phyloP scores from a whole-genome alignment of 139 green algal genomes.

The Chlamydomonas asymmetrica region DNA sequence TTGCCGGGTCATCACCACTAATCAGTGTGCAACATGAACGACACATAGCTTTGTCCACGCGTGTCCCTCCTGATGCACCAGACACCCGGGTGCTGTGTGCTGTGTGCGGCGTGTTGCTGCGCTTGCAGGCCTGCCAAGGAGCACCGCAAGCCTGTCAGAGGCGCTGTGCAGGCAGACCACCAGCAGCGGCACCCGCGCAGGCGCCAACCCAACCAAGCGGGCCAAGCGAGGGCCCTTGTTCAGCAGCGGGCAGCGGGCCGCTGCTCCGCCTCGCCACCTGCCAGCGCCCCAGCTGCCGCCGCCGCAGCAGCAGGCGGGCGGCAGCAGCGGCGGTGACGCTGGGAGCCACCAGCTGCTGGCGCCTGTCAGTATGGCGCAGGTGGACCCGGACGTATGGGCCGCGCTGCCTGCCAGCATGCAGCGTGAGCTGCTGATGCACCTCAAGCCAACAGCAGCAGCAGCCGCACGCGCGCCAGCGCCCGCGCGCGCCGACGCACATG shows the following conservation, averaged over 20 bases:
- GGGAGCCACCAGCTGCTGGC: too few species aligned
- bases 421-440: slow-evolving; percentile 36
- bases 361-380: slow-evolving; percentile 33
- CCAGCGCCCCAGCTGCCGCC: background rate
- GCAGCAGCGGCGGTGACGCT: background rate
- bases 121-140: too few species aligned
- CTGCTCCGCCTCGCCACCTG: background rate
- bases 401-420: slow-evolving; percentile 53
- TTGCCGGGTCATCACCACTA: too few species aligned
- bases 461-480: background rate
- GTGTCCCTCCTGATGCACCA: too few species aligned
- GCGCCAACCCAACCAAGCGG: background rate
- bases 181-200: background rate
- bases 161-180: background rate
- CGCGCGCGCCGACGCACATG: too few species aligned
- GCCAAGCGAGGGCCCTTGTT: background rate
- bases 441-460: slow-evolving; percentile 1
- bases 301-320: slow-evolving; percentile 6
- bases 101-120: too few species aligned
- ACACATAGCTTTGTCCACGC: too few species aligned
- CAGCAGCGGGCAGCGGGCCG: background rate
- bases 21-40: too few species aligned
- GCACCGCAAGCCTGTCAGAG: too few species aligned
- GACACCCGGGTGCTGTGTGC: too few species aligned
- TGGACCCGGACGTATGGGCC: slow-evolving; percentile 54